Percentiles rank a stretch among this genome's conserved stretches.
Conservation (phyloP, 768 basidiomycete species). For the Russula olivacea region DNA sequence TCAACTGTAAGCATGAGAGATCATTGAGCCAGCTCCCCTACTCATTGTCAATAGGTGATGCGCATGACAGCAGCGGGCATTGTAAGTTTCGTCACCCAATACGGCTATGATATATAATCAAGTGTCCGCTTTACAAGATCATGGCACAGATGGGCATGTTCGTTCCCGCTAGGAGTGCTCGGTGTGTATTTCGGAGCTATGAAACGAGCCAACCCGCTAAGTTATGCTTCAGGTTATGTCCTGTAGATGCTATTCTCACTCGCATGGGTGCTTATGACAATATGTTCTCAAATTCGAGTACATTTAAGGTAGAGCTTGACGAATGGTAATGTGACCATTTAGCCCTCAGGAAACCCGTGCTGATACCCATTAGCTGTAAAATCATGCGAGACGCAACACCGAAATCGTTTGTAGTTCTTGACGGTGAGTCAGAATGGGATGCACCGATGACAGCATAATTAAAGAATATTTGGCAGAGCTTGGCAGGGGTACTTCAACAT, state of each 20-base stretch:
- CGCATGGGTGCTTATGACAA: constrained; percentile 99
- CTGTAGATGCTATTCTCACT: constrained; percentile 88
- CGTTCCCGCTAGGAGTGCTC: constrained; percentile 79
- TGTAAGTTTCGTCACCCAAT: constrained; percentile 37
- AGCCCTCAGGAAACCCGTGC: not conserved
- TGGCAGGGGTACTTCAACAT: constrained; percentile 93
- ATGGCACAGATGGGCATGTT: constrained; percentile 96
- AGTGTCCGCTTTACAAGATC: constrained; percentile 39
- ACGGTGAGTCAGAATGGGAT: constrained; percentile 51
- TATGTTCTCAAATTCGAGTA: constrained; percentile 90
- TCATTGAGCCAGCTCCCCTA: not conserved
- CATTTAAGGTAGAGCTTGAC: constrained; percentile 98
- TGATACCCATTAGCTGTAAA: constrained; percentile 57
- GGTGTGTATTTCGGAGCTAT: constrained; percentile 38
- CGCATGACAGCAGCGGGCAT: constrained; percentile 95
- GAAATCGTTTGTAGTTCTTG: constrained; percentile 87
- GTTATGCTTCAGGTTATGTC: constrained; percentile 54
- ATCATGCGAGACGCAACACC: constrained; percentile 93
- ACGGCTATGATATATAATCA: not conserved
- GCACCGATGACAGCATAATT: not conserved
- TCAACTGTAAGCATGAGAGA: constrained; percentile 49
- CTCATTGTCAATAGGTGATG: constrained; percentile 50
- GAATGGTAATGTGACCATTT: constrained; percentile 61
- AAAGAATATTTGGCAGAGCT: constrained; percentile 55
- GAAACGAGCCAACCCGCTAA: constrained; percentile 9